A percentile compares a stretch with the other conserved stretches of the same genome.
Evolutionary conservation across 108 stramenopile species (phyloP).

Genomic region (Cylindrotheca closterium): DNA sequence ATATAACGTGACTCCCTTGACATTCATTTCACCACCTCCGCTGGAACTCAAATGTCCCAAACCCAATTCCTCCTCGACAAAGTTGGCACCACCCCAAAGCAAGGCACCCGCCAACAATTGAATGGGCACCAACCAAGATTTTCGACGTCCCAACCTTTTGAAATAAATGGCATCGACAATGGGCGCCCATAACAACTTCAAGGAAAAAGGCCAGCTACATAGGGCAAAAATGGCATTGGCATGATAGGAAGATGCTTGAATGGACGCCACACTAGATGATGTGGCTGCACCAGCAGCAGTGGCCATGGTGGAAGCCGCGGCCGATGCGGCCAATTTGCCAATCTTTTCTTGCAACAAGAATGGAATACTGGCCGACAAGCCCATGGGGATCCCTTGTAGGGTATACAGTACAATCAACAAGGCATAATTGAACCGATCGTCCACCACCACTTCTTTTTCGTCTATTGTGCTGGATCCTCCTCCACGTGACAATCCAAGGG

Average conservation of each 20-base stretch:
- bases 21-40: conserved; percentile 49
- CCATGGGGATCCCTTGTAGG: conserved; percentile 99
- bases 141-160: conserved; percentile 88
- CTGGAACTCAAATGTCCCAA: conserved; percentile 22
- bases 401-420: conserved; percentile 96
- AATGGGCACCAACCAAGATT: conserved; percentile 97
- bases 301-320: conserved; percentile 23
- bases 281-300: conserved; percentile 28
- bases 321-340: conserved; percentile 53
- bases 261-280: conserved; percentile 31
- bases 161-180: conserved; percentile 96
- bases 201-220: conserved; percentile 94
- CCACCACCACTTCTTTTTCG: background rate
- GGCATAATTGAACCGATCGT: conserved; percentile 78
- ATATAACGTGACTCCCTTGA: conserved; percentile 83
- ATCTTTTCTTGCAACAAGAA: conserved; percentile 94
- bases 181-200: conserved; percentile 98
- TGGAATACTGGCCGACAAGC: conserved; percentile 94
- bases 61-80: conserved; percentile 81
- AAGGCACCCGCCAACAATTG: conserved; percentile 90
- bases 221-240: conserved; percentile 96
- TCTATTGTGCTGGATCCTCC: no score
- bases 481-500: no score
- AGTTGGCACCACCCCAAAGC: conserved; percentile 78
- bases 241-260: conserved; percentile 81